Base-by-base conservation (phyloP, 805 yeast genomes). In the Candida hispaniensis region DNA sequence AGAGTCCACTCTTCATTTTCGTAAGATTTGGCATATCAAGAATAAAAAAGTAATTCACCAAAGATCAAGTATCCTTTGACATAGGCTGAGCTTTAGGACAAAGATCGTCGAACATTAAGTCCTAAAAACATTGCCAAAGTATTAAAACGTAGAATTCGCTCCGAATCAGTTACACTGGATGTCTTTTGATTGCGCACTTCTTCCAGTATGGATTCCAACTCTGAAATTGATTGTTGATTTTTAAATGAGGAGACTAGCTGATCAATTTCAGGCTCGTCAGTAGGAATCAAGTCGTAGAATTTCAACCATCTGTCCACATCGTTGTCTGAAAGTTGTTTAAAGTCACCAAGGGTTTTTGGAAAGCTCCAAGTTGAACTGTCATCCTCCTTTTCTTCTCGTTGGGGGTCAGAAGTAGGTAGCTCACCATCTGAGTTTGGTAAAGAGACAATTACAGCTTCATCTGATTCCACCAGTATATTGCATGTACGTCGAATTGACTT, bases 401-500 rank as follows among this genome's bases (percentile, higher is more conserved):
- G 38, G 7, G 16, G 27, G 7, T 58, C 63, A 4, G 55, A 52
- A 1, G 65, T 56, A 4, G 91, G 82, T 21, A 62, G 64, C 26
- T 72, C 80, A 14, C 94, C 94, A 52, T 80, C 91, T n/a, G 71
- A 65, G 48, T 76, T 78, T n/a, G 78, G 70, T 39, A 83, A 54
- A 1, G 86, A 78, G 0, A 79, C 79, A n/a, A 83, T 49, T 5
- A 53, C 43, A 11, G 64, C 73, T 10, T 58, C 58, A 7, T 58
- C 55, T 0, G 54, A 51, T 0, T 50, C 46, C 39, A 73, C 61
- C 15, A 66, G 64, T 1, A 79, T 61, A 51, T 85, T 85, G 43
- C 71, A 68, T 3, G 75, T 60, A 54, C 97, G 66, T 44, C 79
- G 66, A 26, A 80, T 67, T 11, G 79, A 69, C 46, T 93, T 68